phyloP scores from a whole-genome alignment of 2,329 filamentous ascomycete genomes.

The Arthroderma sp. region DNA sequence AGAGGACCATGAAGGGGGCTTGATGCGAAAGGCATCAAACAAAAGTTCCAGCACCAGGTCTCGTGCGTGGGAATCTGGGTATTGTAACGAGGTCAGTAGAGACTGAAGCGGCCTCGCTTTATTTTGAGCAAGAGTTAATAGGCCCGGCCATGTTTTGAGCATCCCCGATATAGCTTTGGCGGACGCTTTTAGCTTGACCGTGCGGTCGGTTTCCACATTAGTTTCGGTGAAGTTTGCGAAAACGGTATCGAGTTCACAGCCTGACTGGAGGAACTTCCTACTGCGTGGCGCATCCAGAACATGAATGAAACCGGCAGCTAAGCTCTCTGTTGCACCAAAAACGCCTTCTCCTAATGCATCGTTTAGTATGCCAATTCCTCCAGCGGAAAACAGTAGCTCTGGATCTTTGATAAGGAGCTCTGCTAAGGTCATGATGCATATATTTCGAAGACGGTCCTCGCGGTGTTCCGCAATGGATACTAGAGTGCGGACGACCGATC shows the following conservation, averaged over 20 bases:
- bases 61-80: conserved; percentile 42
- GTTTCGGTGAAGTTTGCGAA: conserved; percentile 92
- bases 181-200: conserved; percentile 65
- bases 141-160: conserved; percentile 83
- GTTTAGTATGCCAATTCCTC: conserved; percentile 75
- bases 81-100: conserved; percentile 54
- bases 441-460: conserved; percentile 74
- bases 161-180: conserved; percentile 85
- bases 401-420: conserved; percentile 86
- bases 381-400: conserved; percentile 63
- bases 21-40: conserved; percentile 75
- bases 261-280: conserved; percentile 70
- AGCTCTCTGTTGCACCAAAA: conserved; percentile 82
- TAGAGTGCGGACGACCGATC: conserved; percentile 75
- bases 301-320: conserved; percentile 78
- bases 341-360: conserved; percentile 81
- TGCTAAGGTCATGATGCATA: conserved; percentile 83
- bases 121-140: conserved; percentile 79
- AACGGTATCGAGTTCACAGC: conserved; percentile 75
- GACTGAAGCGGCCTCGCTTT: conserved; percentile 75
- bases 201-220: conserved; percentile 40
- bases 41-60: conserved; percentile 81
- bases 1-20: conserved; percentile 85
- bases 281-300: conserved; percentile 73
- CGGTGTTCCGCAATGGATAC: conserved; percentile 78